Evolutionary conservation across 495 filamentous ascomycete genomes (phyloP), one percentile per base, ranked within the genome.

Genomic region (Rhypophila decipiens): DNA sequence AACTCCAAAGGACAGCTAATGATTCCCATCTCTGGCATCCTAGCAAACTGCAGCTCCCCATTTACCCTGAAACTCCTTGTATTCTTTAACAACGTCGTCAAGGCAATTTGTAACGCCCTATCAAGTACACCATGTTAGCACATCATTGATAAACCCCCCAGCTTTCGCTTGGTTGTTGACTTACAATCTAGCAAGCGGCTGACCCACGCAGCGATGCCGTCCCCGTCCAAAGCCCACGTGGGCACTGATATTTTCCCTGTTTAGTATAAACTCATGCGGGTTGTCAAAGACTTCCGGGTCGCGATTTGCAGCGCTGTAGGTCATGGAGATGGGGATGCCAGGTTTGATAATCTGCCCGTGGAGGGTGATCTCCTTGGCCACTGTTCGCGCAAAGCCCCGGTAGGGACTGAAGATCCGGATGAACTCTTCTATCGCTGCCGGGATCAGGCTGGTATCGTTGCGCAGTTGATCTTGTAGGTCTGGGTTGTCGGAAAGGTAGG

Each of bases 401-500:
- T 51, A 51, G 1, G 49, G 49, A 27, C 44, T 51, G 35, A 45
- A 51, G 3, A 51, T 23, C 5, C 49, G 20, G 4, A 51, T 33
- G 18, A 51, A 51, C 49, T 51, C 49, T n/a, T 51, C 49, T 3
- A 51, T 51, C 4, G 49, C 49, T 1, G 49, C 49, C 22, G 49
- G 44, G 2, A 51, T 51, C 17, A 51, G 43, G n/a, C 27, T 45
- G 15, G 18, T 19, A 20, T 51, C 44, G 1, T 51, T 39, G 17
- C 42, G 18, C 2, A 51, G 24, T 43, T 51, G 29, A 18, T 51
- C 17, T 22, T 51, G 49, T 1, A 51, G 43, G 10, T 40, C 49
- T 24, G 46, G 42, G 42, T 51, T 15, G 17, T 47, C 27, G 15
- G 49, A 51, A 13, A 51, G 43, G 24, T 51, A 35, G 13, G 39